Conservation (phyloP, 257 asterid genomes). For the Solanum ossicruentum region DNA sequence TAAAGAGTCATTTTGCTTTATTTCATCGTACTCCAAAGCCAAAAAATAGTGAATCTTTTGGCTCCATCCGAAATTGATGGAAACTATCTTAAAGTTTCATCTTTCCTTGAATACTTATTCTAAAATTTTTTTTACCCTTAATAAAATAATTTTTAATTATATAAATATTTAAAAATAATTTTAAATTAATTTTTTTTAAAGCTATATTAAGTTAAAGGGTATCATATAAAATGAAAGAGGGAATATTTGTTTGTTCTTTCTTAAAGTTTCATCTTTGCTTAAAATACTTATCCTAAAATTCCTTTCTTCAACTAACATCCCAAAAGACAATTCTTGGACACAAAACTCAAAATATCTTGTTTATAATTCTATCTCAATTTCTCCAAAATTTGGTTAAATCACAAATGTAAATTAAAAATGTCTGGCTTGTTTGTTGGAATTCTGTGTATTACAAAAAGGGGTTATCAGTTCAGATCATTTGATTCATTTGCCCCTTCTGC, state of each 20-base stretch:
- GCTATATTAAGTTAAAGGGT: too few relatives aligned
- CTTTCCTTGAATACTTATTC: neutral
- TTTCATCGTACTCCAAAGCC: too few relatives aligned
- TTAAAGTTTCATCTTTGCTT: neutral
- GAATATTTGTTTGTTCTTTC: neutral
- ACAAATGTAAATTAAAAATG: conserved; percentile 29
- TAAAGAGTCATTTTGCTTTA: too few relatives aligned
- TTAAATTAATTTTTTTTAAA: too few relatives aligned
- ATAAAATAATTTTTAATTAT: too few relatives aligned
- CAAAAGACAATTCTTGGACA: neutral
- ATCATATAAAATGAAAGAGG: too few relatives aligned
- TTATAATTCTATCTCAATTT: neutral
- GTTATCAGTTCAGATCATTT: conserved; percentile 16
- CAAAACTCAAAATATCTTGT: neutral
- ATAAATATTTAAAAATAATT: too few relatives aligned
- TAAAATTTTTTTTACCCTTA: too few relatives aligned
- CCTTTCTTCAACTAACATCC: neutral
- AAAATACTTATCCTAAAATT: neutral
- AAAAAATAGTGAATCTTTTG: too few relatives aligned
- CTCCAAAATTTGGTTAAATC: neutral
- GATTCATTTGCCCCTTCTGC: conserved; percentile 9
- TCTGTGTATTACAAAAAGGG: conserved; percentile 42
- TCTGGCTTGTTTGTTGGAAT: conserved; percentile 58
- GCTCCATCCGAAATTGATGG: too few relatives aligned
- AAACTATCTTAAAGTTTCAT: too few relatives aligned